Percentiles rank a stretch among this genome's conserved stretches.
Conservation (phyloP, 768 basidiomycete species). For the Lentinula sp. region DNA sequence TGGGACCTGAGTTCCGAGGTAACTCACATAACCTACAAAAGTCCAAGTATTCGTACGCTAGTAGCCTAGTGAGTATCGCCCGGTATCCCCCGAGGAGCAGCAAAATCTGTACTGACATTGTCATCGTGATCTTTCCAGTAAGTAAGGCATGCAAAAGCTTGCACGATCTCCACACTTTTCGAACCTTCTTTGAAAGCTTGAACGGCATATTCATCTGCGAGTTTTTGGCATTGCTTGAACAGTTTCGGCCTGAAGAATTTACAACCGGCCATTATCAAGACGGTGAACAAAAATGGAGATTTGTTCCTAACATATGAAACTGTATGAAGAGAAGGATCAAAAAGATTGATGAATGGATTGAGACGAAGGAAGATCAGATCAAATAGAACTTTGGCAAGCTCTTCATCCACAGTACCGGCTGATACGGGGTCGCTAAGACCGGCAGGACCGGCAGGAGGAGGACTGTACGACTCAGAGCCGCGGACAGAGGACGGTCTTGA, state of each 20-base stretch:
- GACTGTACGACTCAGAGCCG: constrained; percentile 31
- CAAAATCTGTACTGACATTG: constrained; percentile 39
- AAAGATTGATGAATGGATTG: constrained; percentile 85
- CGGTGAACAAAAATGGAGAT: constrained; percentile 81
- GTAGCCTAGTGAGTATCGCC: constrained; percentile 8
- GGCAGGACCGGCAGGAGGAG: constrained; percentile 31
- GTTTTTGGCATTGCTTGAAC: constrained; percentile 62
- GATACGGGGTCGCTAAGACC: constrained; percentile 63
- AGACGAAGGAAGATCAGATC: constrained; percentile 77
- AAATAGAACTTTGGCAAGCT: constrained; percentile 66
- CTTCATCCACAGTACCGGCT: constrained; percentile 63
- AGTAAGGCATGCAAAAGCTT: constrained; percentile 82
- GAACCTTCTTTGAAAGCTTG: constrained; percentile 73
- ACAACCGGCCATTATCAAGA: constrained; percentile 76
- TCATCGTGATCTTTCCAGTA: constrained; percentile 91
- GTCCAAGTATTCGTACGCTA: constrained; percentile 64
- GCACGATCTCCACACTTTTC: constrained; percentile 82
- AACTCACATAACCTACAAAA: constrained; percentile 76
- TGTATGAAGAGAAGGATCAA: constrained; percentile 84
- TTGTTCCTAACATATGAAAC: constrained; percentile 71
- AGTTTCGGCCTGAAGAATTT: constrained; percentile 74
- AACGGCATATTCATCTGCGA: constrained; percentile 70
- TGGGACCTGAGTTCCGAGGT: neutral
- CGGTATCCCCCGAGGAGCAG: constrained; percentile 10
- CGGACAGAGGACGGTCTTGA: constrained; percentile 23